Base-by-base conservation (phyloP, 1,284 basidiomycete species). In the Tetrapyrgos nigripes region DNA sequence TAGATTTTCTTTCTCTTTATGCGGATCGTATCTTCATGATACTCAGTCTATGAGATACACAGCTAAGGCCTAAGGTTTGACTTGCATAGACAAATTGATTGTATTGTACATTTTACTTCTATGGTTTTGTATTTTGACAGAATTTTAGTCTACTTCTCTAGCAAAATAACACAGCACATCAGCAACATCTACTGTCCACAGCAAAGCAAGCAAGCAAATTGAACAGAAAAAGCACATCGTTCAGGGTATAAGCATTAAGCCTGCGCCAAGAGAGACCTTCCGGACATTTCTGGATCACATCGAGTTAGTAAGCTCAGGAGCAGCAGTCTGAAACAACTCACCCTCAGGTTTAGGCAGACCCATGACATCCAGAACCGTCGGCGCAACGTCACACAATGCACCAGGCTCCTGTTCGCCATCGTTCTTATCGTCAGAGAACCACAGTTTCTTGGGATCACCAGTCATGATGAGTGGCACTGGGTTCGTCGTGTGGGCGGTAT, bases 401-500 rank as follows among this genome's bases (percentile, higher is more conserved):
- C 92, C 60, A 31, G 73, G 73, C 60, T 82, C 79, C 63, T 73
- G 72, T 19, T 70, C 69, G 11, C 76, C 73, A 59, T 76, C 71
- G 47, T 79, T 73, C 35, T 78, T 80, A 40, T 85, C 78, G 62
- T 70, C 67, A 35, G 60, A 51, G 50, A 81, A 78, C 54, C 68
- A 67, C 45, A 74, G 68, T 46, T 66, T 71, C 52, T 73, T 65
- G 1, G 68, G 60, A 46, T 75, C 73, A 0, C 76, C 78, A 6
- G 74, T 76, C 73, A 82, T 77, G 31, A 81, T 77, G 61, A 82
- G 79, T 21, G 79, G 79, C n/a, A 91, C 94, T 26, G 86, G 85
- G 78, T 95, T 95, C 63, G 89, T 89, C 50, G 91, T 92, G 68
- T 93, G 92, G 19, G 92, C 92, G 2, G 92, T 94, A 74, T 95